Evolutionary conservation across 768 basidiomycete genomes (phyloP).

Genomic region (Trametes meyenii): DNA sequence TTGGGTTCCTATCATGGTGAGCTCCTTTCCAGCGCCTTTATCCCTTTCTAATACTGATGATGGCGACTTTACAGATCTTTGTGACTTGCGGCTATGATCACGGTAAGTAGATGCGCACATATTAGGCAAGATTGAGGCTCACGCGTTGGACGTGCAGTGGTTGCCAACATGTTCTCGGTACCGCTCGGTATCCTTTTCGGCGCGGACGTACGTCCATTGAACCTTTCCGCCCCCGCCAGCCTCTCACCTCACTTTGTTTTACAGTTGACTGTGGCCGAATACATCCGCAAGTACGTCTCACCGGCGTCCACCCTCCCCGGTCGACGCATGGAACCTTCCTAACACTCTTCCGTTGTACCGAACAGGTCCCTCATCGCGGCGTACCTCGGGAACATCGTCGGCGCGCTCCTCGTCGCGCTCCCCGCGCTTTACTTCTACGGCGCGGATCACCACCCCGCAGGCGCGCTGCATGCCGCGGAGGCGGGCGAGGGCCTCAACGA

Average conservation of each 20-base stretch:
- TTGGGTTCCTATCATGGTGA: constrained; percentile 78
- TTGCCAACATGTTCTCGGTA: constrained; percentile 79
- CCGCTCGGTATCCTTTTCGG: constrained; percentile 73
- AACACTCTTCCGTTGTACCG: background rate
- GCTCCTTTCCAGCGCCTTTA: constrained; percentile 36
- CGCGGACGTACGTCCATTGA: constrained; percentile 50
- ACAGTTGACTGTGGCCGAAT: constrained; percentile 54
- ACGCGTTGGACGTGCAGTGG: constrained; percentile 42
- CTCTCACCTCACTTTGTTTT: background rate
- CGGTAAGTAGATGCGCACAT: constrained; percentile 41
- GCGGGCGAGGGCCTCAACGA: constrained; percentile 26
- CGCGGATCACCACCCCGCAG: constrained; percentile 43
- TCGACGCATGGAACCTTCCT: too few species aligned
- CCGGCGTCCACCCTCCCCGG: background rate
- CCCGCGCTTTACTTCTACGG: constrained; percentile 70
- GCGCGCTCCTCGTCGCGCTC: constrained; percentile 63
- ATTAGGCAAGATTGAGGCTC: background rate
- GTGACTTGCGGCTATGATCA: constrained; percentile 74
- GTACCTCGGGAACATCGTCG: constrained; percentile 68
- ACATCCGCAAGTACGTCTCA: constrained; percentile 64
- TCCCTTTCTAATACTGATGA: background rate
- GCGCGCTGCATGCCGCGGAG: constrained; percentile 25
- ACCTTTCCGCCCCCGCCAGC: background rate
- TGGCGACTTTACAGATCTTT: constrained; percentile 50
- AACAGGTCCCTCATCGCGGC: constrained; percentile 65